phyloP scores from a whole-genome alignment of 139 green algal genomes.

The Closterium sp. region DNA sequence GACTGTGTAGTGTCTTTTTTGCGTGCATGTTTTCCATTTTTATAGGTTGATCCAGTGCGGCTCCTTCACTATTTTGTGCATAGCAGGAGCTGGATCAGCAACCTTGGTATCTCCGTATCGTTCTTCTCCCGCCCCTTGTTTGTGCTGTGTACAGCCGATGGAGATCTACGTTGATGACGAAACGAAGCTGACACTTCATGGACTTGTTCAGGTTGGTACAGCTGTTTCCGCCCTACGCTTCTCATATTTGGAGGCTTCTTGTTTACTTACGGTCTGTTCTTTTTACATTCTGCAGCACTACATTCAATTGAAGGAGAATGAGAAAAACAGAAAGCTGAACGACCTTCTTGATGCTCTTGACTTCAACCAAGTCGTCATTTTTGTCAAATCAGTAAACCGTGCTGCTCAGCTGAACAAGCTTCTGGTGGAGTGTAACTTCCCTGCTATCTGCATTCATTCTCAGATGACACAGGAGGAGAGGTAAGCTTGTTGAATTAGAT shows the following conservation, averaged over 20 bases:
- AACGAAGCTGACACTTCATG: constrained; percentile 98
- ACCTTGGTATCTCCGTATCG: background rate
- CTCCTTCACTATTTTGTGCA: background rate
- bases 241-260: background rate
- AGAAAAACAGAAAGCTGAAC: constrained; percentile 99
- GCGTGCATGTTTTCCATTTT: background rate
- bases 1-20: background rate
- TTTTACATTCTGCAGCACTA: constrained; percentile 75
- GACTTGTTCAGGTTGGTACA: constrained; percentile 84
- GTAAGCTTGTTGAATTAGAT: constrained; percentile 4
- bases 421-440: constrained; percentile 98
- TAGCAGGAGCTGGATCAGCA: background rate
- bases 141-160: constrained; percentile 62
- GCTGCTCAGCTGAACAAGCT: constrained; percentile 85
- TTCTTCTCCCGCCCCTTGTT: background rate
- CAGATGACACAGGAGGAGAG: constrained; percentile 86
- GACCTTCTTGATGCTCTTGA: constrained; percentile 97
- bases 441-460: constrained; percentile 87
- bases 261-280: background rate
- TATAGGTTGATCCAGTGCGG: background rate
- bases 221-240: background rate
- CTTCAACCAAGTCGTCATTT: constrained; percentile 96
- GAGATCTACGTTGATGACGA: constrained; percentile 95
- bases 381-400: constrained; percentile 58
- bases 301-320: constrained; percentile 92